Evolutionary conservation across 371 early-diverging fungal genomes (phyloP).

Genomic region (Apophysomyces sp.): DNA sequence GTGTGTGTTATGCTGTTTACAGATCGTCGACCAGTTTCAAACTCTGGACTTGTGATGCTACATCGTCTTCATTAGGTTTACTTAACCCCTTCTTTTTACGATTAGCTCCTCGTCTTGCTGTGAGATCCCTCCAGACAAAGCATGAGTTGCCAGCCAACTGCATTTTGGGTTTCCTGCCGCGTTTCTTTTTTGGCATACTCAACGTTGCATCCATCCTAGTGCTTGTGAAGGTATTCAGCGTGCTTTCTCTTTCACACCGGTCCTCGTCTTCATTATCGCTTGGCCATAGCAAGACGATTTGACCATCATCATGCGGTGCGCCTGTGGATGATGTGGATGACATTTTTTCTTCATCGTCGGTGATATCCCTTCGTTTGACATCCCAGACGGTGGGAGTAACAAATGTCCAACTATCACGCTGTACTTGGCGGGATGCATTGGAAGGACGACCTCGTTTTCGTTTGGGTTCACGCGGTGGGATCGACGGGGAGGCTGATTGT

Average conservation of each 20-base stretch:
- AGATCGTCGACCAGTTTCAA: conserved; percentile 3
- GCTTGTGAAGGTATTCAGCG: conserved; percentile 33
- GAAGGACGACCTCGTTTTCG: conserved; percentile 47
- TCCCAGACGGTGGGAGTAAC: conserved; percentile 38
- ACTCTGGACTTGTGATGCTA: neutral
- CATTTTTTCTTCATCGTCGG: neutral
- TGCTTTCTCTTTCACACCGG: conserved; percentile 5
- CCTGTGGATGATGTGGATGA: conserved; percentile 2
- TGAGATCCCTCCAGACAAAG: conserved; percentile 51
- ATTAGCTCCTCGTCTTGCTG: conserved; percentile 36
- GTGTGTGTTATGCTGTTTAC: neutral
- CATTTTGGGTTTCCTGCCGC: conserved; percentile 49
- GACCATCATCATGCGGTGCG: conserved; percentile 2
- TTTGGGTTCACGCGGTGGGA: conserved; percentile 18
- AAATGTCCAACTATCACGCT: conserved; percentile 27
- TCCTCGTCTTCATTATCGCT: conserved; percentile 6
- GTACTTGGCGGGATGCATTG: conserved; percentile 29
- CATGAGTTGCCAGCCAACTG: conserved; percentile 48
- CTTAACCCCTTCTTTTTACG: conserved; percentile 14
- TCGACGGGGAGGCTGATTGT: conserved; percentile 8
- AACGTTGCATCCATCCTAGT: conserved; percentile 40
- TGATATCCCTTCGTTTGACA: conserved; percentile 12
- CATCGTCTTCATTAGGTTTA: neutral
- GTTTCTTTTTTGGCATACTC: conserved; percentile 45
- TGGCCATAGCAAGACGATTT: conserved; percentile 13